These are phyloP conservation scores for Fusarium temperatum DNA, from an alignment of 2,329 filamentous ascomycete species.

Conservation along the genomic window DNA sequence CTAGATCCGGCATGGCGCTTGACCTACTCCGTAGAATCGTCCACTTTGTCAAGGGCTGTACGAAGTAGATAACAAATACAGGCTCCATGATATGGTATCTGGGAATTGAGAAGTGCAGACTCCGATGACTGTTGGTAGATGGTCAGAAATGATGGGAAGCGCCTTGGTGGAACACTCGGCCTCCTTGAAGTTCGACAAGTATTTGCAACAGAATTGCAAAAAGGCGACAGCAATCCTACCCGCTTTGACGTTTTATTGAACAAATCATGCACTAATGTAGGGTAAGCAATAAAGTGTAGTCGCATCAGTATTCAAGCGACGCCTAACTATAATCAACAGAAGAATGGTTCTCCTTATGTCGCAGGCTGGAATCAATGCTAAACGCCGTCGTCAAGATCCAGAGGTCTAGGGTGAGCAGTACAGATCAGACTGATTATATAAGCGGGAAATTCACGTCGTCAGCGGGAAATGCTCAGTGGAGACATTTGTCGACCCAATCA, in stretches of 20 bases:
- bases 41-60: accelerated
- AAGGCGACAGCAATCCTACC: too few species aligned
- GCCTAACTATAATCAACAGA: accelerated
- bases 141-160: accelerated
- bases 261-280: accelerated
- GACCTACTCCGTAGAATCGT: accelerated
- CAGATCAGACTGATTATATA: accelerated
- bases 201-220: too few species aligned
- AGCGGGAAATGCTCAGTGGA: background rate
- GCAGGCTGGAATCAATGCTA: background rate
- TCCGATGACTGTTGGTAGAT: accelerated
- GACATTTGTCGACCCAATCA: background rate
- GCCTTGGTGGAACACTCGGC: accelerated
- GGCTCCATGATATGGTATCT: background rate
- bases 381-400: accelerated
- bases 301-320: too few species aligned
- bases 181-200: accelerated
- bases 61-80: accelerated
- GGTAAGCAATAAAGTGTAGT: too few species aligned
- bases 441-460: background rate
- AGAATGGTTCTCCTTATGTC: background rate
- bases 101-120: too few species aligned
- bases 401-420: background rate
- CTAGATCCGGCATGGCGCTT: background rate
- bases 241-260: too few species aligned